Conservation (phyloP, 1,284 basidiomycete species). For the Leccinum subspadiceum region DNA sequence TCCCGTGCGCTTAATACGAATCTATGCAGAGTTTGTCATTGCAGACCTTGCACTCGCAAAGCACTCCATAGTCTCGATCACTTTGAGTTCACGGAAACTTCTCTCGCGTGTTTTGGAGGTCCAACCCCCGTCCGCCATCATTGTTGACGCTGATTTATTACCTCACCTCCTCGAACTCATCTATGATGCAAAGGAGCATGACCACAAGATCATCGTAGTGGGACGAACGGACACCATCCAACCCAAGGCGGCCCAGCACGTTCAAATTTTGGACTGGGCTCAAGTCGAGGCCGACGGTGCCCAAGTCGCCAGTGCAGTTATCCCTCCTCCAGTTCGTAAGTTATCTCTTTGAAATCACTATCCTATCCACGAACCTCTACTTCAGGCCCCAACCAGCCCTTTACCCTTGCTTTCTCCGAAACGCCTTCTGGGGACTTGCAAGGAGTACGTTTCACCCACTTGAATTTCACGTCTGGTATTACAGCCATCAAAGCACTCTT, state of each 20-base stretch:
- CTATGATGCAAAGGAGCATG: conserved; percentile 52
- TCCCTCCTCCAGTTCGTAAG: conserved; percentile 22
- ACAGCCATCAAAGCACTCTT: conserved; percentile 65
- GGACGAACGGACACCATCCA: conserved; percentile 49
- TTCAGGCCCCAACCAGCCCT: conserved; percentile 58
- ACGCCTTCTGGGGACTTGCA: conserved; percentile 51
- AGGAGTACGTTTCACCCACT: conserved; percentile 68
- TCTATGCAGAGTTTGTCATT: conserved; percentile 64
- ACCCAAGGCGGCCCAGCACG: conserved; percentile 45
- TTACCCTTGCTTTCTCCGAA: conserved; percentile 65
- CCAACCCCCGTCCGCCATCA: conserved; percentile 66
- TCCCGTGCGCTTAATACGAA: conserved; percentile 2
- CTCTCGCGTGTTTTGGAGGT: conserved; percentile 60
- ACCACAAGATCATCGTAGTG: conserved; percentile 65
- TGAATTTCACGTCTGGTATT: conserved; percentile 79
- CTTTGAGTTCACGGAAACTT: conserved; percentile 56
- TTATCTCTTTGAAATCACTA: background rate
- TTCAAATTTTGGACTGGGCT: conserved; percentile 57
- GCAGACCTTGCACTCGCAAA: conserved; percentile 73
- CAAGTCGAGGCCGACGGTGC: conserved; percentile 66
- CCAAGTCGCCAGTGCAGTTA: conserved; percentile 24
- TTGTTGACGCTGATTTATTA: conserved; percentile 62
- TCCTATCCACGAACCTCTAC: conserved; percentile 1
- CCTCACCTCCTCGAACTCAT: conserved; percentile 64
- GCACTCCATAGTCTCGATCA: conserved; percentile 68